Percentiles rank a stretch among this genome's conserved stretches.
phyloP scores from a whole-genome alignment of 2,329 filamentous ascomycete species.

The Hypomyces perniciosus region DNA sequence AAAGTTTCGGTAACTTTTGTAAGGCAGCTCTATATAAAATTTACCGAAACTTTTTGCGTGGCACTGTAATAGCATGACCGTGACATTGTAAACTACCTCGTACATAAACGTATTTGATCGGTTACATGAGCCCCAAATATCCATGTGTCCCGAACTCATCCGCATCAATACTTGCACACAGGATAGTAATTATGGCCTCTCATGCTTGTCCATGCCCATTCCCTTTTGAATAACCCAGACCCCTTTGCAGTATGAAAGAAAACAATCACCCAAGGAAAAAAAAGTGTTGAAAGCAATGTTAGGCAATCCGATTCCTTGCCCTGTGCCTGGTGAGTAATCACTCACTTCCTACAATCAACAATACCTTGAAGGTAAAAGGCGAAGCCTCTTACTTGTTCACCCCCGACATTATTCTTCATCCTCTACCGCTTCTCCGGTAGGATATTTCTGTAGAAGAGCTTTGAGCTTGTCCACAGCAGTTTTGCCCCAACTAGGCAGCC shows the following conservation, averaged over 20 bases:
- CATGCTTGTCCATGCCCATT: not conserved
- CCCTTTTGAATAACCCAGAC: not conserved
- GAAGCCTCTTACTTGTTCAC: too few relatives aligned
- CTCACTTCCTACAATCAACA: too few relatives aligned
- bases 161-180: not conserved
- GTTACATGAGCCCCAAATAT: too few relatives aligned
- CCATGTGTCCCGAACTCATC: not conserved
- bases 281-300: not conserved
- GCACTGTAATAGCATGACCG: too few relatives aligned
- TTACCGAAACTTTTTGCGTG: too few relatives aligned
- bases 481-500: conserved; percentile 4
- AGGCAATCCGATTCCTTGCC: not conserved
- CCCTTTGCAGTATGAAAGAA: not conserved
- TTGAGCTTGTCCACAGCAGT: conserved; percentile 1
- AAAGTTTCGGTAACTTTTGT: too few relatives aligned
- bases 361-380: too few relatives aligned
- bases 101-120: too few relatives aligned
- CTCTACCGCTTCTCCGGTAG: not conserved
- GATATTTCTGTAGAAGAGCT: conserved; percentile 2
- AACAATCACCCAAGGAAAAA: not conserved
- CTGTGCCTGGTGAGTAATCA: too few relatives aligned
- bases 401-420: not conserved
- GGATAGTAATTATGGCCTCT: not conserved
- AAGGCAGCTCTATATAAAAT: too few relatives aligned
- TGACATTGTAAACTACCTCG: too few relatives aligned